phyloP scores from a whole-genome alignment of 768 basidiomycete species.

The Suillus variegatus region DNA sequence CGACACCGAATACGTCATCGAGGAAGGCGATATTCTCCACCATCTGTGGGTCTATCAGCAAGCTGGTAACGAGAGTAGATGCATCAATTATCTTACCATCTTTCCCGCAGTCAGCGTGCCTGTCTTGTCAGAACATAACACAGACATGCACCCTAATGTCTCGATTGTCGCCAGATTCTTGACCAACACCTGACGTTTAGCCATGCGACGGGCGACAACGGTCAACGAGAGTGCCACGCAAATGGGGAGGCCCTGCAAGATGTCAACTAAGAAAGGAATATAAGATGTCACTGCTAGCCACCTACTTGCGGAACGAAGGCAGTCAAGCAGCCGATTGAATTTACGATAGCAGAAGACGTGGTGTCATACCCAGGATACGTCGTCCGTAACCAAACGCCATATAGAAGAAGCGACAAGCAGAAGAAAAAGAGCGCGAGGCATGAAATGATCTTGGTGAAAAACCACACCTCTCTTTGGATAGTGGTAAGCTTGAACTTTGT shows the following conservation, averaged over 20 bases:
- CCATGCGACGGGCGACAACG: constrained; percentile 43
- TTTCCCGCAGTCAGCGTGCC: constrained; percentile 54
- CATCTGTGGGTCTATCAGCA: constrained; percentile 18
- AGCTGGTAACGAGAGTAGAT: not conserved
- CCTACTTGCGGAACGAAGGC: constrained; percentile 38
- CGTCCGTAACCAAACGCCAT: constrained; percentile 35
- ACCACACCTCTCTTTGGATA: constrained; percentile 29
- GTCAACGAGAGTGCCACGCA: constrained; percentile 58
- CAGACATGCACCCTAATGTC: constrained; percentile 63
- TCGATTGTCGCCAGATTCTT: constrained; percentile 67
- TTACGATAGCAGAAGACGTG: constrained; percentile 36
- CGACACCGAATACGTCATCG: constrained; percentile 17
- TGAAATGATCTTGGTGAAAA: constrained; percentile 54
- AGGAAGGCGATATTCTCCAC: constrained; percentile 34
- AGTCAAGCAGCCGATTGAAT: constrained; percentile 40
- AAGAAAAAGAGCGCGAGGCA: constrained; percentile 44
- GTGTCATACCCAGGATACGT: constrained; percentile 37
- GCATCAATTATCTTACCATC: constrained; percentile 31
- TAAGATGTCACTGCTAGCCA: constrained; percentile 54
- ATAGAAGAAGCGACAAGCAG: constrained; percentile 40
- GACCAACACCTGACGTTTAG: constrained; percentile 53
- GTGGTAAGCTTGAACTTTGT: constrained; percentile 36
- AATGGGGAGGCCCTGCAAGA: constrained; percentile 55
- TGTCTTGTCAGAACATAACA: constrained; percentile 57
- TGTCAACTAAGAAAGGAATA: constrained; percentile 44